Percentiles rank a stretch among this genome's conserved stretches.
These are phyloP conservation scores for Cryphonectria japonica DNA, from an alignment of 2,329 filamentous ascomycete species.

Conservation along the genomic window DNA sequence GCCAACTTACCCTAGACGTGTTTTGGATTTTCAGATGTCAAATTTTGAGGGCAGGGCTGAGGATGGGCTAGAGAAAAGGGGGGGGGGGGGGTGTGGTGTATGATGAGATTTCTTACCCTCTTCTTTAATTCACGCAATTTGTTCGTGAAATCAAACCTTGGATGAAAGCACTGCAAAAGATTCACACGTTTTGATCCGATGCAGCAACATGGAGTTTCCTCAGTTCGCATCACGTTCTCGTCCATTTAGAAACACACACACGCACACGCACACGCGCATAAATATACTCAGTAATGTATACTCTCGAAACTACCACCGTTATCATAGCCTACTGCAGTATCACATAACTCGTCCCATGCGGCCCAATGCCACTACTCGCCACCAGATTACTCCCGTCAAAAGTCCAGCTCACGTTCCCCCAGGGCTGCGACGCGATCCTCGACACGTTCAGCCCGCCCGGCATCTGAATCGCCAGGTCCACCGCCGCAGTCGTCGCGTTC, in stretches of 20 bases:
- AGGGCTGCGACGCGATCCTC: conserved; percentile 32
- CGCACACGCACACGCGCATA: no score
- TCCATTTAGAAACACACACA: no score
- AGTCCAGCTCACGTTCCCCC: conserved; percentile 36
- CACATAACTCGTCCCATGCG: conserved; percentile 26
- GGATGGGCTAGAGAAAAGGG: no score
- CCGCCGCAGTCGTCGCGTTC: conserved; percentile 32
- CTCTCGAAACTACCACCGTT: not conserved
- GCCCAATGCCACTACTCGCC: conserved; percentile 15
- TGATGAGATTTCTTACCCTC: no score
- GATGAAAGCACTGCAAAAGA: no score
- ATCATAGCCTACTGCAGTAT: conserved; percentile 17
- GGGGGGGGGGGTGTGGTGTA: not conserved
- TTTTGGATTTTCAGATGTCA: not conserved
- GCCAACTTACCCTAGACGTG: conserved; percentile 8
- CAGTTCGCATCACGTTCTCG: no score
- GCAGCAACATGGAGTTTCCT: no score
- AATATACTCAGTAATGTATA: no score
- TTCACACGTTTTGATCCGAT: no score
- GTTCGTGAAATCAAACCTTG: no score
- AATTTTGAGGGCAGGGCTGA: no score
- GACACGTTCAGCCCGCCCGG: conserved; percentile 27
- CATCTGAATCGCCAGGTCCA: conserved; percentile 31
- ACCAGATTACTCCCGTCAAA: conserved; percentile 29
- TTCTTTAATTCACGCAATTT: no score